Base-by-base conservation (phyloP, 164 flowering plant genomes). In the Pachysandra terminalis region DNA sequence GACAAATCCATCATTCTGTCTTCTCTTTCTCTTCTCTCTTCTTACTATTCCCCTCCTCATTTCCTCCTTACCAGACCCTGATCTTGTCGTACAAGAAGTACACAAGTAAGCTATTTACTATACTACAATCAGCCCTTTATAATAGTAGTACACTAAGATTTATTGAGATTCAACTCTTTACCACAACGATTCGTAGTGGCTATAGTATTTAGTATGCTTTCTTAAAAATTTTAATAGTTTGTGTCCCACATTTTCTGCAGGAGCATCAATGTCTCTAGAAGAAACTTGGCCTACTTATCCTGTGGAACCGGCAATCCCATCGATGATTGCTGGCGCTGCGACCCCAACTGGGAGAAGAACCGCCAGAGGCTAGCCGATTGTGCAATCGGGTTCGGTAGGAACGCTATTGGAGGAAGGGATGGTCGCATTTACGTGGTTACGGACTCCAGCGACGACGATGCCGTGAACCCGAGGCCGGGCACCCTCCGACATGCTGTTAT, bases 301-400 rank as follows among this genome's bases (percentile, higher is more conserved):
- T 88, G 93, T 40, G 82, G 80, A 2, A 84, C 85, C 0, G 96
- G 96, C n/a, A 90, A 90, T 71, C 89, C 86, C 15, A 87, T 91
- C 23, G 97, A 91, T 70, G 95, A 87, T 66, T 89, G 97, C 82
- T 91, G 97, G 97, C 74, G 97, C 55, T 89, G 93, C 64, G 91
- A 87, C 72, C 82, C 81, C 6, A 65, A 84, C 17, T 91, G 97
- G 96, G 82, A 69, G n/a, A 67, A 74, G 25, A 84, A 87, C 75
- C 87, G 97, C n/a, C 76, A 85, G 60, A 51, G 81, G 19, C 71
- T 89, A 17, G 97, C 97, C 8, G 86, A 89, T 26, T 91, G 97
- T 55, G 89, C 81, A 0, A 83, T 86, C 1, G 97, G 97, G 80
- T 91, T 91, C 48, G 97, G 97, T 0, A 87, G 82, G 74, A 70